Evolutionary conservation across 768 basidiomycete species (phyloP).

Genomic region (Russula earlei): DNA sequence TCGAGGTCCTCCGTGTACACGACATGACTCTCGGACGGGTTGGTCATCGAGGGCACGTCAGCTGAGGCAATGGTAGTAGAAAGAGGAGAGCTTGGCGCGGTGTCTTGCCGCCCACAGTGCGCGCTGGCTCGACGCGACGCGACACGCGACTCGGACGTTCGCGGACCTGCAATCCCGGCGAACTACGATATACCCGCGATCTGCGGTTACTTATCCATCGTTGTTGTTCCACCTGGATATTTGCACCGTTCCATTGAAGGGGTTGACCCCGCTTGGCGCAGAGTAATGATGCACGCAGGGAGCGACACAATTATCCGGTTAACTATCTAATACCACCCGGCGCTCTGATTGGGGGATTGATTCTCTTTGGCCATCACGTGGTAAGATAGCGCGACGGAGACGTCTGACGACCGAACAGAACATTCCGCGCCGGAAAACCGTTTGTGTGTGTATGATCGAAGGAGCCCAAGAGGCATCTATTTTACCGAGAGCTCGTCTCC

Average conservation of each 20-base stretch:
- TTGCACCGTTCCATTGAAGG: too few species aligned
- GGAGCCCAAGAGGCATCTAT: not conserved
- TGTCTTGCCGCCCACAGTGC: too few species aligned
- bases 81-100: not conserved
- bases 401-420: not conserved
- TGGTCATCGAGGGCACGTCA: not conserved
- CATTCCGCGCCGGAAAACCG: not conserved
- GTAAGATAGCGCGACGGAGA: not conserved
- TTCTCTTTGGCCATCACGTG: not conserved
- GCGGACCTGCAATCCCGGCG: conserved; percentile 14
- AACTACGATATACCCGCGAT: not conserved
- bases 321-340: not conserved
- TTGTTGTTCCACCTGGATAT: too few species aligned
- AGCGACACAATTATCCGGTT: not conserved
- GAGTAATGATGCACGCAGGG: not conserved
- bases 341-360: not conserved
- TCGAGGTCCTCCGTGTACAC: conserved; percentile 31
- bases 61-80: not conserved
- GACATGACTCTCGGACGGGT: conserved; percentile 12
- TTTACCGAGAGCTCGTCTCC: not conserved
- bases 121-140: not conserved
- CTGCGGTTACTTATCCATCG: not conserved
- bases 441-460: not conserved
- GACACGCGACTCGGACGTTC: not conserved
- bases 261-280: not conserved